These are phyloP conservation scores for Venturia nashicola DNA, from an alignment of 2,329 filamentous ascomycete genomes.

Conservation along the genomic window DNA sequence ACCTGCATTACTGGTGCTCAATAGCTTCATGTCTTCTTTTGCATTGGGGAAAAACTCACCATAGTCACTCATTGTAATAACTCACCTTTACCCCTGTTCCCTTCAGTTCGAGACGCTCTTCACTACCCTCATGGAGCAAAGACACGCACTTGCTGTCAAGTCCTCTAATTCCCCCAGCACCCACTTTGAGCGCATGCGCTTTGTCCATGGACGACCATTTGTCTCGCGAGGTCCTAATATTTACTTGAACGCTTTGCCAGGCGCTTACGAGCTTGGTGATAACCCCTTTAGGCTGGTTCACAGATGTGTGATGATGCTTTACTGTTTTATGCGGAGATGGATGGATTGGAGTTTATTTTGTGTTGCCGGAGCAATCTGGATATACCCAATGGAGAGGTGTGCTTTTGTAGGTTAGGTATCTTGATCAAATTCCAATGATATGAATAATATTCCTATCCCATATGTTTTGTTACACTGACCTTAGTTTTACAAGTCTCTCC, in stretches of 20 bases:
- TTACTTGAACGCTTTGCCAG: background rate
- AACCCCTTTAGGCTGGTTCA: background rate
- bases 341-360: slow-evolving; percentile 3
- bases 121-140: background rate
- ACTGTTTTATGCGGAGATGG: background rate
- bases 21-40: background rate
- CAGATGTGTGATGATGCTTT: slow-evolving; percentile 3
- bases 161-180: background rate
- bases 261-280: slow-evolving; percentile 4
- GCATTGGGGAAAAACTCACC: background rate
- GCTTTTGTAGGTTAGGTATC: background rate
- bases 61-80: background rate
- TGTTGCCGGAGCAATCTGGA: background rate
- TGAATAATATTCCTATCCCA: background rate
- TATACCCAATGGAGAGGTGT: slow-evolving; percentile 3
- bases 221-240: background rate
- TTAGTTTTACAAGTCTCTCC: too few species aligned
- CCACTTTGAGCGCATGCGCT: background rate
- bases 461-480: background rate
- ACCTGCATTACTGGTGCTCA: background rate
- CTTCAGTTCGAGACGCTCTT: background rate
- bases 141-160: slow-evolving; percentile 4
- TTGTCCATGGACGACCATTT: background rate
- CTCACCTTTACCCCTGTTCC: background rate
- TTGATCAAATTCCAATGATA: background rate